A percentile compares a stretch with the other conserved stretches of the same genome.
Evolutionary conservation across 768 basidiomycete genomes (phyloP).

Genomic region (Lactifluus piperatus): DNA sequence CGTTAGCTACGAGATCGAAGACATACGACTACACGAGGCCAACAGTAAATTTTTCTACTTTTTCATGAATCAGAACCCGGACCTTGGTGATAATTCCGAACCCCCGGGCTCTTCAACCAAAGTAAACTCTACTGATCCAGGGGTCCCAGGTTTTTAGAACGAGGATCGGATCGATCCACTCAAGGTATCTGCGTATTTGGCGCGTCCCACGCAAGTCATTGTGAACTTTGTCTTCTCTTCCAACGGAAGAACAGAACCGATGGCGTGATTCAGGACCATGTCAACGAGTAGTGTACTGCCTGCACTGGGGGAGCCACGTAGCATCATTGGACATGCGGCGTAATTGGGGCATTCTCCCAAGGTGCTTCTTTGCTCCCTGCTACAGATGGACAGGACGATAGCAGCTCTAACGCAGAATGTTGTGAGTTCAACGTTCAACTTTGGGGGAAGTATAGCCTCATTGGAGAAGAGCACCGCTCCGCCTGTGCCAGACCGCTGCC

Average conservation of each 20-base stretch:
- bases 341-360: slow-evolving; percentile 10
- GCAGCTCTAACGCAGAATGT: background rate
- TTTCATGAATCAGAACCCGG: slow-evolving; percentile 2
- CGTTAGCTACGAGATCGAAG: slow-evolving; percentile 10
- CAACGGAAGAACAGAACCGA: slow-evolving; percentile 9
- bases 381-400: slow-evolving; percentile 1
- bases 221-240: background rate
- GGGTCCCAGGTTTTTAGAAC: slow-evolving; percentile 1
- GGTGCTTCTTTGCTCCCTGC: slow-evolving; percentile 7
- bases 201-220: background rate
- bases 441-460: background rate
- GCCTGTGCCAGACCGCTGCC: background rate
- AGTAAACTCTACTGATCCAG: background rate
- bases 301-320: slow-evolving; percentile 13
- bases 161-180: slow-evolving; percentile 15
- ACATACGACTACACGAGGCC: slow-evolving; percentile 5
- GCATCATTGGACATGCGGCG: slow-evolving; percentile 9
- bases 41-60: slow-evolving; percentile 5
- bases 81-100: slow-evolving; percentile 12
- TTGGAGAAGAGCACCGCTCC: background rate
- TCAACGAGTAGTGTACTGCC: slow-evolving; percentile 1
- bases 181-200: background rate
- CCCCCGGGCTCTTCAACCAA: background rate
- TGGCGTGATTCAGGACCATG: slow-evolving; percentile 1
- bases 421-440: slow-evolving; percentile 6